phyloP scores from a whole-genome alignment of 2,329 filamentous ascomycete genomes.

The Talaromyces islandicus region DNA sequence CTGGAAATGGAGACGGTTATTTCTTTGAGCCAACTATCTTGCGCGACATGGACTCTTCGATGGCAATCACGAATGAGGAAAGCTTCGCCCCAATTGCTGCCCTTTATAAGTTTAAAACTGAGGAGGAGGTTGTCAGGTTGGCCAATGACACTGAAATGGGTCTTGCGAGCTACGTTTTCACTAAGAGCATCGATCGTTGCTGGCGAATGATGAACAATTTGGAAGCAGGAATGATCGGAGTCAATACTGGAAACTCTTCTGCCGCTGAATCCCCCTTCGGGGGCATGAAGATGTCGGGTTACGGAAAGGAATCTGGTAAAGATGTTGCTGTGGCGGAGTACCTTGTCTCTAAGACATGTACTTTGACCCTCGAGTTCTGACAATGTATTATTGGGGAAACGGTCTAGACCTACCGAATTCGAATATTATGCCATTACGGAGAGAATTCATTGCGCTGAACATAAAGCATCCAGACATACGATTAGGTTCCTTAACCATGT shows the following conservation, averaged over 20 bases:
- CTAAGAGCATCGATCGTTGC: constrained; percentile 37
- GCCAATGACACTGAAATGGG: constrained; percentile 33
- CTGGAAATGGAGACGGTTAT: too few relatives aligned
- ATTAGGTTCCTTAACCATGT: too few relatives aligned
- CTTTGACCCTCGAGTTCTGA: constrained; percentile 38
- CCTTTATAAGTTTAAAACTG: constrained; percentile 49
- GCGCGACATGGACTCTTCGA: constrained; percentile 48
- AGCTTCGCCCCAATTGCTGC: constrained; percentile 58
- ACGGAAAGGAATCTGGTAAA: constrained; percentile 22
- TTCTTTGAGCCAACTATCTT: constrained; percentile 53
- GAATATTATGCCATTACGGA: too few relatives aligned
- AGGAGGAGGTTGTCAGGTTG: constrained; percentile 37
- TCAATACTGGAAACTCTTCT: constrained; percentile 16
- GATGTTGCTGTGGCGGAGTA: constrained; percentile 27
- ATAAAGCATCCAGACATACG: too few relatives aligned
- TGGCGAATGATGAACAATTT: constrained; percentile 36
- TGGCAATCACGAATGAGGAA: constrained; percentile 49
- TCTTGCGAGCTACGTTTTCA: constrained; percentile 43
- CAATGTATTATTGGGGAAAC: too few relatives aligned
- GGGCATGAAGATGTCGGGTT: constrained; percentile 24
- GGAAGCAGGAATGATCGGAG: constrained; percentile 37
- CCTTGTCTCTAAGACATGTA: constrained; percentile 39
- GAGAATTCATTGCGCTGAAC: too few relatives aligned
- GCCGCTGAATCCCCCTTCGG: constrained; percentile 17
- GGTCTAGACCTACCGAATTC: too few relatives aligned